Conservation (phyloP, 164 flowering plant species). For the Chloranthus sessilifolius region DNA sequence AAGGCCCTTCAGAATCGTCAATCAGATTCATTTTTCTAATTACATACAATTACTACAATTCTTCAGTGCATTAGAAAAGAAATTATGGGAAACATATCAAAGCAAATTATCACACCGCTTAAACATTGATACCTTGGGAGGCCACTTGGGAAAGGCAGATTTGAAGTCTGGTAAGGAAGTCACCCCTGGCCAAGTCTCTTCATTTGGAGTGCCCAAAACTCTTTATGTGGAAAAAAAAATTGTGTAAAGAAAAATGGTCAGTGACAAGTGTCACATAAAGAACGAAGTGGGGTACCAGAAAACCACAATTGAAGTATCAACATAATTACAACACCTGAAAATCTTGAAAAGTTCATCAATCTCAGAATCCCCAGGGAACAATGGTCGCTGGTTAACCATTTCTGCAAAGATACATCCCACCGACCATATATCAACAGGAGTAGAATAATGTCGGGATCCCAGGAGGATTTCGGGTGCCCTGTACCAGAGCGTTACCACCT, state of each 20-base stretch:
- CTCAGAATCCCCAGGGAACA: slow-evolving; percentile 98
- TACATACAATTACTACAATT: slow-evolving; percentile 1
- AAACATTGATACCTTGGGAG: slow-evolving; percentile 47
- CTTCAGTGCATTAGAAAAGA: slow-evolving; percentile 1
- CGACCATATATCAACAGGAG: slow-evolving; percentile 99
- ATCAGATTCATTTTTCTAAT: not conserved
- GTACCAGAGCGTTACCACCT: slow-evolving; percentile 98
- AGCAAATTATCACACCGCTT: too few species aligned
- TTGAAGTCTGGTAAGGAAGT: slow-evolving; percentile 86
- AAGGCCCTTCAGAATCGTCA: not conserved
- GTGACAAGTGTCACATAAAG: too few species aligned
- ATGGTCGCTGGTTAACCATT: slow-evolving; percentile 87
- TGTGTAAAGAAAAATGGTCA: not conserved
- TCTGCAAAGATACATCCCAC: slow-evolving; percentile 99
- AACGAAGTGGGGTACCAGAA: too few species aligned
- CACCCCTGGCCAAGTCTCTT: slow-evolving; percentile 94
- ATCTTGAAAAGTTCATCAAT: slow-evolving; percentile 94
- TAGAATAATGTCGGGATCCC: slow-evolving; percentile 93
- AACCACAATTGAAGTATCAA: too few species aligned
- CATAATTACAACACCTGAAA: slow-evolving; percentile 53
- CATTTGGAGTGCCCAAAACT: slow-evolving; percentile 84
- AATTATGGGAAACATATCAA: too few species aligned
- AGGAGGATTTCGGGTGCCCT: slow-evolving; percentile 98
- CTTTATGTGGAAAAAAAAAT: slow-evolving; percentile 29
- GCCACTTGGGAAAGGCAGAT: slow-evolving; percentile 90